Percentiles rank a stretch among this genome's conserved stretches.
These are phyloP conservation scores for Salix suchowensis DNA, from an alignment of 345 rosid genomes.

Conservation along the genomic window DNA sequence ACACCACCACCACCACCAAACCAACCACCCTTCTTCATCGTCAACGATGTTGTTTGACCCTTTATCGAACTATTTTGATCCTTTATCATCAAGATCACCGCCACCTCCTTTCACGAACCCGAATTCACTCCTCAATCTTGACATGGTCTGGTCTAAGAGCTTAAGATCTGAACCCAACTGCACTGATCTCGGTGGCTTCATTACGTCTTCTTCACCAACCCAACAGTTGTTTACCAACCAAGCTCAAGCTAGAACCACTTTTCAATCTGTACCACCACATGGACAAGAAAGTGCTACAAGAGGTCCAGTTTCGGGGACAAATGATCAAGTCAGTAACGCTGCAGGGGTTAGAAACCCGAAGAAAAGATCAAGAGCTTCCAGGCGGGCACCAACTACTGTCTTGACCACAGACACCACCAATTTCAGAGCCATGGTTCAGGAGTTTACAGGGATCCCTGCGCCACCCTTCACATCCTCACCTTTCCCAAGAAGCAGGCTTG, in stretches of 20 bases:
- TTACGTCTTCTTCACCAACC: slow-evolving; percentile 37
- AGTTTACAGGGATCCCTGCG: slow-evolving; percentile 90
- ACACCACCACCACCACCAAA: slow-evolving; percentile 26
- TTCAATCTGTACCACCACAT: slow-evolving; percentile 13
- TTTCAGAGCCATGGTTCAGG: slow-evolving; percentile 97
- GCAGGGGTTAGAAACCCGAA: slow-evolving; percentile 52
- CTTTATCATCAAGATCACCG: slow-evolving; percentile 31
- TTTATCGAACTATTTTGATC: slow-evolving; percentile 55
- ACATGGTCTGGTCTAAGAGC: slow-evolving; percentile 48
- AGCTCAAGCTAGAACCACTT: slow-evolving; percentile 11
- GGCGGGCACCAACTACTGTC: slow-evolving; percentile 94
- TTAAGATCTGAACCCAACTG: slow-evolving; percentile 48
- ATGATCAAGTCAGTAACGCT: slow-evolving; percentile 29
- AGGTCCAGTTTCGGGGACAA: slow-evolving; percentile 11
- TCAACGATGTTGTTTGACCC: slow-evolving; percentile 43
- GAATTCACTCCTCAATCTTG: slow-evolving; percentile 41
- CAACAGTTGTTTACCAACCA: slow-evolving; percentile 33
- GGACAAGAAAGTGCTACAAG: slow-evolving; percentile 1
- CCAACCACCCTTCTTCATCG: slow-evolving; percentile 21
- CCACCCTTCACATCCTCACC: slow-evolving; percentile 68
- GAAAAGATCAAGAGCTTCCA: slow-evolving; percentile 84
- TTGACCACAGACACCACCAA: slow-evolving; percentile 83
- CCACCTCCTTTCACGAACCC: slow-evolving; percentile 22
- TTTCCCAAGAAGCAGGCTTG: slow-evolving; percentile 60
- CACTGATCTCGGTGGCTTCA: slow-evolving; percentile 47